A percentile compares a stretch with the other conserved stretches of the same genome.
Evolutionary conservation across 345 rosid genomes (phyloP).

Genomic region (Corchorus olitorius): DNA sequence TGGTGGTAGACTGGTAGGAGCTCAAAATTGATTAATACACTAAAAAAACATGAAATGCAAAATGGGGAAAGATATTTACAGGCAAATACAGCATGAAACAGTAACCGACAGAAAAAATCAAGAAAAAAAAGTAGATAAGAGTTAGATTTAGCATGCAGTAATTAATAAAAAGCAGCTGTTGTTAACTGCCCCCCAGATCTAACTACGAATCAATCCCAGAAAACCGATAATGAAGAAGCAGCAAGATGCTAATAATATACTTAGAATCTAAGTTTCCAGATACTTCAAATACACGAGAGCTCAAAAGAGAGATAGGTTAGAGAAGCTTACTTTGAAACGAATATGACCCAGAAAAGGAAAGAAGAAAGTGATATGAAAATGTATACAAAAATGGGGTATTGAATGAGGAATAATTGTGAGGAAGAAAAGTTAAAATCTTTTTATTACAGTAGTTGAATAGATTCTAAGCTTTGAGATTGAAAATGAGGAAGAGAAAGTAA

Average conservation of each 20-base stretch:
- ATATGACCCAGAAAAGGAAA: constrained; percentile 19
- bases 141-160: too few relatives aligned
- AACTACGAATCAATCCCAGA: too few relatives aligned
- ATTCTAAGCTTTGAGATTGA: constrained; percentile 18
- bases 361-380: constrained; percentile 19
- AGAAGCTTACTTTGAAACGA: constrained; percentile 14
- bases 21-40: too few relatives aligned
- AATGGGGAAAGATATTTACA: too few relatives aligned
- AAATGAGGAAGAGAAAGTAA: constrained; percentile 24
- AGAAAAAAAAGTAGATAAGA: too few relatives aligned
- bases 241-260: constrained; percentile 13
- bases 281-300: constrained; percentile 45
- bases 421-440: constrained; percentile 10
- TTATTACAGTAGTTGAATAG: neutral
- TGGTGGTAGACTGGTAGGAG: too few relatives aligned
- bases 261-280: constrained; percentile 42
- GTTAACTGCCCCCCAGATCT: too few relatives aligned
- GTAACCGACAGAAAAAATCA: too few relatives aligned
- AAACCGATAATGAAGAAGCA: too few relatives aligned
- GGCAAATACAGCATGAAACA: too few relatives aligned
- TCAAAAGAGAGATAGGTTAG: constrained; percentile 9
- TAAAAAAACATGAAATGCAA: too few relatives aligned
- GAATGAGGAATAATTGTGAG: constrained; percentile 10
- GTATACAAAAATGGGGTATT: constrained; percentile 11
- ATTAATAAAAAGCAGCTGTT: too few relatives aligned